Conservation (phyloP, 2,329 filamentous ascomycete species). For the Cercospora brassicicola region DNA sequence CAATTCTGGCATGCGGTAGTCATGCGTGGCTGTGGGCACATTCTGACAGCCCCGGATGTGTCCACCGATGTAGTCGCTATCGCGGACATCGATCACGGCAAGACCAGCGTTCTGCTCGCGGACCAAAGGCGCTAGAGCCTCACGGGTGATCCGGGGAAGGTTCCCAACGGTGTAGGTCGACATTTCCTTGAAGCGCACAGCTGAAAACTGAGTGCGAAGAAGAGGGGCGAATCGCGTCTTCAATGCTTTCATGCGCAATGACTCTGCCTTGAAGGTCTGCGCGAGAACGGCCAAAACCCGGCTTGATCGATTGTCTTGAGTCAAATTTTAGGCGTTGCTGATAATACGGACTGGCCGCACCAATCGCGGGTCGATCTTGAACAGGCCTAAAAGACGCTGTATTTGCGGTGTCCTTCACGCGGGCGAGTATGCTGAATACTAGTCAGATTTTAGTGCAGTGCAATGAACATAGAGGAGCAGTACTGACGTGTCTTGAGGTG, state of each 20-base stretch:
- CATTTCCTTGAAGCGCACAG: slow-evolving; percentile 3
- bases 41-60: slow-evolving; percentile 79
- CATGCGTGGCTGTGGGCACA: slow-evolving; percentile 70
- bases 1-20: slow-evolving; percentile 78
- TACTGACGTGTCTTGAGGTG: background rate
- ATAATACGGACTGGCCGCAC: background rate
- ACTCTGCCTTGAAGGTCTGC: background rate
- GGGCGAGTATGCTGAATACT: background rate
- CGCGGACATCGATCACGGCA: slow-evolving; percentile 85
- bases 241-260: background rate
- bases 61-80: slow-evolving; percentile 85
- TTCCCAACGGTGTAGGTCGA: slow-evolving; percentile 56
- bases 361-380: background rate
- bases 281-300: background rate
- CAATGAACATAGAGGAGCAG: background rate
- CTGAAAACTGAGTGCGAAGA: background rate
- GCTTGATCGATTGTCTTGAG: background rate
- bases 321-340: background rate
- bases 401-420: background rate
- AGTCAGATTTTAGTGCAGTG: background rate
- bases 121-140: slow-evolving; percentile 66
- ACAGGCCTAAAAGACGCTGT: background rate
- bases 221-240: background rate
- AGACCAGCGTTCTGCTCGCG: slow-evolving; percentile 44
- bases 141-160: slow-evolving; percentile 67